Evolutionary conservation across 202 grass and related monocot species (phyloP).

Genomic region (Saccharum hybrid): DNA sequence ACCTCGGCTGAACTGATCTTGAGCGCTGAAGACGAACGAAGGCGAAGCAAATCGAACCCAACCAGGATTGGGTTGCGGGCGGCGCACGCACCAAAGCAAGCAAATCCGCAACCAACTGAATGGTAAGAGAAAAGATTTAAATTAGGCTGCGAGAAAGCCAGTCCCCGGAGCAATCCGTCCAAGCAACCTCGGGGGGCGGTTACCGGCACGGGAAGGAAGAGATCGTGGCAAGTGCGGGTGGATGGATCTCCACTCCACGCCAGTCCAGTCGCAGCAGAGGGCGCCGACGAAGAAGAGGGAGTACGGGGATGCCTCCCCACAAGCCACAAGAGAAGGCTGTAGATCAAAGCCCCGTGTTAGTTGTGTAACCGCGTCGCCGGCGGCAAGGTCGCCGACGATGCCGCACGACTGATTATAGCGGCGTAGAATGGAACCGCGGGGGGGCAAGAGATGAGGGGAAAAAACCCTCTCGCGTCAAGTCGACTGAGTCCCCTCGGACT

Average conservation of each 20-base stretch:
- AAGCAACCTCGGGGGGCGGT: slow-evolving; percentile 30
- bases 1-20: not conserved
- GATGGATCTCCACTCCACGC: slow-evolving; percentile 50
- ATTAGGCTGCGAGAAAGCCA: slow-evolving; percentile 23
- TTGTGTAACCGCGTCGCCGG: not conserved
- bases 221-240: slow-evolving; percentile 41
- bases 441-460: not conserved
- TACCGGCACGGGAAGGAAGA: slow-evolving; percentile 41
- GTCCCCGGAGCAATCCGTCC: not conserved
- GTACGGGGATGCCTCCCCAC: not conserved
- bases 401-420: slow-evolving; percentile 8
- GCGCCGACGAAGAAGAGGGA: not conserved
- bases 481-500: not conserved
- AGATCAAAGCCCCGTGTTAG: not conserved
- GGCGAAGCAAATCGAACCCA: not conserved
- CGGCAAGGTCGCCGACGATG: slow-evolving; percentile 39
- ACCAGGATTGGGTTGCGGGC: slow-evolving; percentile 1
- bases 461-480: slow-evolving; percentile 6
- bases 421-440: slow-evolving; percentile 27
- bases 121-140: not conserved
- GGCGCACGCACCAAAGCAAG: not conserved
- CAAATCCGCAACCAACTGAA: slow-evolving; percentile 11
- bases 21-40: not conserved
- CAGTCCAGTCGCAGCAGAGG: slow-evolving; percentile 25
- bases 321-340: not conserved